Conservation (phyloP, 129 eudicot genomes). For the Chrysanthemum makinoi region DNA sequence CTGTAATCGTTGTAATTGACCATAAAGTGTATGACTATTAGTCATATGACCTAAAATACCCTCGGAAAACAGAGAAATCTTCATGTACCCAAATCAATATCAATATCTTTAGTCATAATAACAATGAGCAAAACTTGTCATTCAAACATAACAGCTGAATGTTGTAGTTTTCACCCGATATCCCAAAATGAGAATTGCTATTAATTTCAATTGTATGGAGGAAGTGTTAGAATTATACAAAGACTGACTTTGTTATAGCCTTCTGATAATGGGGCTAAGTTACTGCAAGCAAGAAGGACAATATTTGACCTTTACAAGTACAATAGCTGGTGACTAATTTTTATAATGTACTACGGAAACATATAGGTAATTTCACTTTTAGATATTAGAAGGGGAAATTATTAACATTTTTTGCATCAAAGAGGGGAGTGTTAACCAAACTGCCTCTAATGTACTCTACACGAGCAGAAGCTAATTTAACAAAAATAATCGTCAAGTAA, state of each 20-base stretch:
- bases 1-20: neutral
- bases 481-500: neutral
- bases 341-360: neutral
- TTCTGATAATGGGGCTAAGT: neutral
- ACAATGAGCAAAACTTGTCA: neutral
- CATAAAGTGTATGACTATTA: slow-evolving; percentile 8
- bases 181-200: neutral
- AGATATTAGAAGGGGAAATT: neutral
- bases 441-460: neutral
- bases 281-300: neutral
- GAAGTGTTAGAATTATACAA: neutral
- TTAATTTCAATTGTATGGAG: neutral
- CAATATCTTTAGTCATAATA: neutral
- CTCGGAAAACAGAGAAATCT: neutral
- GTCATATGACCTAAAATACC: neutral
- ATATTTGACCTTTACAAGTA: neutral
- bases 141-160: neutral
- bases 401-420: neutral
- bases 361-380: neutral
- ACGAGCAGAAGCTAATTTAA: neutral
- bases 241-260: neutral
- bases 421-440: slow-evolving; percentile 4
- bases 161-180: neutral
- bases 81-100: neutral
- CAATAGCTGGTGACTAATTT: neutral